phyloP scores from a whole-genome alignment of 176 grass and related monocot genomes.

The Bolboschoenus planiculmis region DNA sequence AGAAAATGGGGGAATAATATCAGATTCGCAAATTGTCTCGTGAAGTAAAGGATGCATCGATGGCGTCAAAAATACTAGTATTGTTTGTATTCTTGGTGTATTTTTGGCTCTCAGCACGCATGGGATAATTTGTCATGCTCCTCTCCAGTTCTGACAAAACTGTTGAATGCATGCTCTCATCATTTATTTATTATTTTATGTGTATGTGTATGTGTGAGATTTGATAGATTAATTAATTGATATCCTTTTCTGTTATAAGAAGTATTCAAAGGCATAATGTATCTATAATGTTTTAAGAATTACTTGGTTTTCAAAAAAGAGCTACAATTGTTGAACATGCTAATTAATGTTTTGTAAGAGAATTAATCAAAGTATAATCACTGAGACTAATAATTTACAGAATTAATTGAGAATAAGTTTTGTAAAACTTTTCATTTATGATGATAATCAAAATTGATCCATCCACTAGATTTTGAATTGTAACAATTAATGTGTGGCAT shows the following conservation, averaged over 20 bases:
- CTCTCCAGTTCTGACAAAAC: neutral
- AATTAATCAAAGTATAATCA: neutral
- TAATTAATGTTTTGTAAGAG: too few species aligned
- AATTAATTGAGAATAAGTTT: neutral
- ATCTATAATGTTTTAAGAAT: too few species aligned
- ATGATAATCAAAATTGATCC: neutral
- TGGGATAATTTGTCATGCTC: neutral
- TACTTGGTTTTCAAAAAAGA: too few species aligned
- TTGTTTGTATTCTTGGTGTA: slow-evolving; percentile 13
- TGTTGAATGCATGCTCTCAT: neutral
- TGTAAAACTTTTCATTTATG: neutral
- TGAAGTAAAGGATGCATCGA: slow-evolving; percentile 26
- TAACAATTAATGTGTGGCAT: too few species aligned
- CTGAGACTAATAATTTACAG: neutral
- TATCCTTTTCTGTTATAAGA: neutral
- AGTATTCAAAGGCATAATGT: too few species aligned
- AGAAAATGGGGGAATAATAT: slow-evolving; percentile 1
- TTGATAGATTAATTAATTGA: neutral
- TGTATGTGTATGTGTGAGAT: neutral
- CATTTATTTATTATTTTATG: neutral
- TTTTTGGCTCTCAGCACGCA: neutral
- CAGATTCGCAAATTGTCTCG: slow-evolving; percentile 8
- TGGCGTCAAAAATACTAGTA: slow-evolving; percentile 18
- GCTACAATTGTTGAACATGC: too few species aligned
- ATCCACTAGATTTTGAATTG: neutral